A percentile compares a stretch with the other conserved stretches of the same genome.
phyloP scores from a whole-genome alignment of 2,329 filamentous ascomycete genomes.

The Microsporum ferrugineum region DNA sequence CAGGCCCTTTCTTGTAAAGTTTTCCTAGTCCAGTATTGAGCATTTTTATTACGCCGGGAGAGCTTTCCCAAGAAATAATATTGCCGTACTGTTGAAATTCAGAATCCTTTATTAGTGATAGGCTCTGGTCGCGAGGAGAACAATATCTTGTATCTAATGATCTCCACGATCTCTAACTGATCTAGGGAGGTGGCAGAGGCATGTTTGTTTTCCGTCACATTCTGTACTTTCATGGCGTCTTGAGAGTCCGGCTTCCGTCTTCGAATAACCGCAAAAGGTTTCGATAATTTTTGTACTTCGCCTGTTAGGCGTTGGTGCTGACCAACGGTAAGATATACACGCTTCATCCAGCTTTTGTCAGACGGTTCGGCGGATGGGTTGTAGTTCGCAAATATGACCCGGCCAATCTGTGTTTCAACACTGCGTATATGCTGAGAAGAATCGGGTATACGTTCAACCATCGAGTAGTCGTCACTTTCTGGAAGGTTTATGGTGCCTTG shows the following conservation, averaged over 20 bases:
- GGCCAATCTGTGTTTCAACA: constrained; percentile 51
- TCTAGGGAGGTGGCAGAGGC: constrained; percentile 15
- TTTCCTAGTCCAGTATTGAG: neutral
- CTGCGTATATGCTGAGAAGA: constrained; percentile 9
- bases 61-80: neutral
- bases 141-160: constrained; percentile 75
- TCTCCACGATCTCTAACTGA: constrained; percentile 71
- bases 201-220: constrained; percentile 9
- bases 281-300: constrained; percentile 75
- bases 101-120: constrained; percentile 34
- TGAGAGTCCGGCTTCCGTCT: constrained; percentile 32
- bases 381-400: constrained; percentile 68
- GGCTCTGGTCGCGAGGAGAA: constrained; percentile 81
- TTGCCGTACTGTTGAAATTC: neutral
- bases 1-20: neutral
- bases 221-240: constrained; percentile 4
- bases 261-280: constrained; percentile 66
- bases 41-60: neutral
- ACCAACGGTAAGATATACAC: constrained; percentile 77
- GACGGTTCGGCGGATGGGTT: constrained; percentile 37
- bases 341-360: constrained; percentile 71
- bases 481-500: constrained; percentile 83
- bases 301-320: constrained; percentile 79
- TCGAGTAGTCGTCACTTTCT: constrained; percentile 19
- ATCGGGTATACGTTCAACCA: constrained; percentile 14